Base-by-base conservation (phyloP, 768 basidiomycete species). In the Solioccasus polychromus region DNA sequence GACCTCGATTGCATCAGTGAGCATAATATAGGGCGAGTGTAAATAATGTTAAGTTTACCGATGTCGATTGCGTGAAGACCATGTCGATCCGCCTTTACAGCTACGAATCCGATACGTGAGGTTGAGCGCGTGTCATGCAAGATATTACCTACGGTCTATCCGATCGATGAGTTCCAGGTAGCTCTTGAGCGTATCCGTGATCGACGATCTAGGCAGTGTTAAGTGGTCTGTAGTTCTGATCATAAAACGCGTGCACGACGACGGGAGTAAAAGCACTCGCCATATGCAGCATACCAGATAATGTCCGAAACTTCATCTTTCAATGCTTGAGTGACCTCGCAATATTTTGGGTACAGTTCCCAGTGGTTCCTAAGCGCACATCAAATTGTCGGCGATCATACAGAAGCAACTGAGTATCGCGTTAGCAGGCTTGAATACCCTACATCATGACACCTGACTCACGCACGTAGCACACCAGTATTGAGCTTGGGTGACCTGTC, bases 391-490 rank as follows among this genome's bases (percentile, higher is more conserved):
- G 17, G 39, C 6, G 11, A 31, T 35, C n/a, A 30, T 18, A 4
- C 3, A n/a, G n/a, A 10, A 42, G 35, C 14, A 12, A 23, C 28
- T 45, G 5, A 5, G 18, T 36, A n/a, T n/a, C n/a, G n/a, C n/a
- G n/a, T n/a, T n/a, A n/a, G n/a, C n/a, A n/a, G n/a, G n/a, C n/a
- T n/a, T n/a, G n/a, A n/a, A n/a, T n/a, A n/a, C n/a, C n/a, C n/a
- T n/a, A n/a, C n/a, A 0, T 25, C 9, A 23, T 8, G 23, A 24
- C 8, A 26, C 12, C 8, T 23, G 15, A 44, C 51, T 46, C 42
- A 59, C 55, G 8, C n/a, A 32, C 32, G 12, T 26, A 11, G 8
- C 46, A 26, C 26, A 73, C 70, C 70, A 71, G 36, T 71, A 71
- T 12, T 73, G 61, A 5, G 57, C 53, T 53, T 71, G 55, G 15